phyloP scores from a whole-genome alignment of 2,329 filamentous ascomycete genomes.

The Venturia nashicola region DNA sequence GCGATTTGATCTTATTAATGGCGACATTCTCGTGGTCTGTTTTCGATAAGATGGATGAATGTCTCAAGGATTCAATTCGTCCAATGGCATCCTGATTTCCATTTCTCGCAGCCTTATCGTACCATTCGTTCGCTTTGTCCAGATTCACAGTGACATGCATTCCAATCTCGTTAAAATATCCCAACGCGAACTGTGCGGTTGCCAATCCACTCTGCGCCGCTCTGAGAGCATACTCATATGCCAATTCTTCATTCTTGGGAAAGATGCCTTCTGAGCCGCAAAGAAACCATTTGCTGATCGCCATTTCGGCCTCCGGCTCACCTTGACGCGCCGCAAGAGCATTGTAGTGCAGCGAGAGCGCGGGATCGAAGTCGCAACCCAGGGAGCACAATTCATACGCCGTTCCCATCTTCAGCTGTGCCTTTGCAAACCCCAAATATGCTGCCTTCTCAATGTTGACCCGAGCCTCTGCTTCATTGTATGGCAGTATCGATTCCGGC shows the following conservation, averaged over 20 bases:
- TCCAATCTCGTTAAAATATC: slow-evolving; percentile 95
- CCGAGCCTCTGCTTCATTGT: slow-evolving; percentile 60
- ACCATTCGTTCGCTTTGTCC: slow-evolving; percentile 76
- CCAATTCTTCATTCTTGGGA: slow-evolving; percentile 87
- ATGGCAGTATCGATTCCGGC: slow-evolving; percentile 57
- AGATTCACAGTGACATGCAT: slow-evolving; percentile 80
- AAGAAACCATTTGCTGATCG: slow-evolving; percentile 96
- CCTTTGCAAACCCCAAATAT: slow-evolving; percentile 89
- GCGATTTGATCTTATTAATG: slow-evolving; percentile 64
- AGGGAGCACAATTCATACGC: slow-evolving; percentile 91
- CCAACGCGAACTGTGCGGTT: slow-evolving; percentile 91
- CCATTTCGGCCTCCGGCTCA: slow-evolving; percentile 85
- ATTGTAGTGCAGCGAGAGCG: slow-evolving; percentile 90
- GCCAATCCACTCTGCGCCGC: slow-evolving; percentile 71
- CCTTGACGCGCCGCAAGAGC: slow-evolving; percentile 84
- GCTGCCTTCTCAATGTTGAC: slow-evolving; percentile 94
- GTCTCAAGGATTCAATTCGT: slow-evolving; percentile 71
- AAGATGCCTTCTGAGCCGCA: slow-evolving; percentile 90
- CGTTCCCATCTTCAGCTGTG: slow-evolving; percentile 93
- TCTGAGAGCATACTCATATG: slow-evolving; percentile 80
- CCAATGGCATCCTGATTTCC: slow-evolving; percentile 81
- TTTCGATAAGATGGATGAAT: slow-evolving; percentile 75
- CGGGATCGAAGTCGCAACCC: slow-evolving; percentile 88
- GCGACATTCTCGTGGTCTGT: slow-evolving; percentile 88
- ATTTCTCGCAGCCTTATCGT: slow-evolving; percentile 74